These are phyloP conservation scores for Fusarium brevicatenulatum DNA, from an alignment of 2,329 filamentous ascomycete species.

Conservation along the genomic window DNA sequence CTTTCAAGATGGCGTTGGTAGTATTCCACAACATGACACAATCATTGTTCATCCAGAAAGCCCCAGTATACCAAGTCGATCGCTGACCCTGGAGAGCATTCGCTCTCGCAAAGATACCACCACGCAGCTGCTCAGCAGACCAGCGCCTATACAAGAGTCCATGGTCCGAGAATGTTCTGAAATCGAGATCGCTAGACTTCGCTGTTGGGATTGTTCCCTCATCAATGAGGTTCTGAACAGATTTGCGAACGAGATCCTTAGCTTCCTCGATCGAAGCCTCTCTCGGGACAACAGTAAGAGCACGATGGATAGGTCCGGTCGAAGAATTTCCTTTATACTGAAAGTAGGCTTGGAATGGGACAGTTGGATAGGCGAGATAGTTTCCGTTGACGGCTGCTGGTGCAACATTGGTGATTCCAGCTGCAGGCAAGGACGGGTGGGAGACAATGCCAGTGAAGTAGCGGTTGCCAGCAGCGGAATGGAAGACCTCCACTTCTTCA, in stretches of 20 bases:
- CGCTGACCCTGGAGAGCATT: background rate
- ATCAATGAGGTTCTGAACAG: background rate
- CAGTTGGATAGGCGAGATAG: background rate
- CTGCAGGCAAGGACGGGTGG: background rate
- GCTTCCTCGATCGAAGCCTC: background rate
- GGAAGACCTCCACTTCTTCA: background rate
- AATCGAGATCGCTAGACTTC: background rate
- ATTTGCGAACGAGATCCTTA: background rate
- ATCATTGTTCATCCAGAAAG: background rate
- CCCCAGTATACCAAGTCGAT: background rate
- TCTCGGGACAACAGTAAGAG: background rate
- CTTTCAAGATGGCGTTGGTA: fast-evolving
- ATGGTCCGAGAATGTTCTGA: background rate
- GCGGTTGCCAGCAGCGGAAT: background rate
- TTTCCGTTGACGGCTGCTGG: background rate
- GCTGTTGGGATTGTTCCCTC: background rate
- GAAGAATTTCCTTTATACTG: background rate
- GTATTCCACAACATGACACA: background rate
- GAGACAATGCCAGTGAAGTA: background rate
- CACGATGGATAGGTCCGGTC: background rate
- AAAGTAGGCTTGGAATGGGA: background rate
- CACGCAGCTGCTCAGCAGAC: background rate
- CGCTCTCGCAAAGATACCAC: background rate
- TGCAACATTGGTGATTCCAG: background rate
- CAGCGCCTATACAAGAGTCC: background rate